These are phyloP conservation scores for Candida broadrunensis DNA, from an alignment of 805 yeast species.

Conservation along the genomic window DNA sequence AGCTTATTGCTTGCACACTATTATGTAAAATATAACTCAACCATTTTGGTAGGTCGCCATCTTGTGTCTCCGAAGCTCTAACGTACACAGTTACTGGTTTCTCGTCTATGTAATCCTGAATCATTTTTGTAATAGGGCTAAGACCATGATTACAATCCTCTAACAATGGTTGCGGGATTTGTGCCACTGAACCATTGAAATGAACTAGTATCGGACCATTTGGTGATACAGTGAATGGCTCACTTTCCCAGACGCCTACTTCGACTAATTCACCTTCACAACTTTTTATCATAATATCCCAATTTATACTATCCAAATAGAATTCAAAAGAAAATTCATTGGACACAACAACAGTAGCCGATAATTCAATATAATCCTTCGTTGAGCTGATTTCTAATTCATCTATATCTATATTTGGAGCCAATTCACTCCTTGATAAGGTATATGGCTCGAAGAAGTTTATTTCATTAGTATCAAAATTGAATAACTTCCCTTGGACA, in stretches of 20 bases:
- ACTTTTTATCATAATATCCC: conserved; percentile 25
- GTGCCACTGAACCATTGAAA: conserved; percentile 17
- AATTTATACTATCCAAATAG: conserved; percentile 17
- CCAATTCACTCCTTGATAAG: conserved; percentile 7
- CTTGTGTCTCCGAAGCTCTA: conserved; percentile 12
- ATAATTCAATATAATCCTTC: neutral
- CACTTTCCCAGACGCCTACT: conserved; percentile 23
- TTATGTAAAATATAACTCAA: conserved; percentile 14
- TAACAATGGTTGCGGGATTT: conserved; percentile 16
- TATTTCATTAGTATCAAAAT: conserved; percentile 11
- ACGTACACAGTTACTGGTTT: conserved; percentile 13
- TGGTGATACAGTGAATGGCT: conserved; percentile 12
- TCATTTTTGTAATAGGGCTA: conserved; percentile 15
- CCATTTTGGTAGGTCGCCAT: conserved; percentile 21
- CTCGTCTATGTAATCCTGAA: conserved; percentile 15
- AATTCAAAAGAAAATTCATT: conserved; percentile 15
- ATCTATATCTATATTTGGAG: conserved; percentile 14
- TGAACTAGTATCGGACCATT: conserved; percentile 10
- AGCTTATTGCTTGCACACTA: conserved; percentile 9
- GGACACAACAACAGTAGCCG: conserved; percentile 4
- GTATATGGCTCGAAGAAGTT: conserved; percentile 10
- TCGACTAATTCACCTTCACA: conserved; percentile 16
- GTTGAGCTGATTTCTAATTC: conserved; percentile 10
- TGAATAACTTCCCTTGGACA: conserved; percentile 14
- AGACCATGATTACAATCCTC: conserved; percentile 18